Base-by-base conservation (phyloP, 257 asterid genomes). In the Striga asiatica region DNA sequence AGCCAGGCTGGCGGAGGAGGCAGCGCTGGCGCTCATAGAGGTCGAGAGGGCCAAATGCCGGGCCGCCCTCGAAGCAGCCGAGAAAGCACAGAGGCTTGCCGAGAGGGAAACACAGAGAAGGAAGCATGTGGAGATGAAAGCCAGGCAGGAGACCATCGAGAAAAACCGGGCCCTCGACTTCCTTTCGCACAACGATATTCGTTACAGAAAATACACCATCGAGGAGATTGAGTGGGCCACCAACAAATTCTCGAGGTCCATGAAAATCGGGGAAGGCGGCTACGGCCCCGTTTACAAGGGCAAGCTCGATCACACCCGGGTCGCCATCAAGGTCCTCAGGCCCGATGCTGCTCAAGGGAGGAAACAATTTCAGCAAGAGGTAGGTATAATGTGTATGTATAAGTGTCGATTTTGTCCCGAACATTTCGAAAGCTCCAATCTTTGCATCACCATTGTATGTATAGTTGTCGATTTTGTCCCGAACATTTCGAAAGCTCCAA, bases 361-460 rank as follows among this genome's bases (percentile, higher is more conserved):
- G 68, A 76, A 68, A 61, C 94, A 83, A 45, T 83, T 83, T 82
- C 86, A 78, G 52, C 89, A 80, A 78, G 94, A 83, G 86, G 94
- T 80, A 56, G 4, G 4, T 38, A 12, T 38, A n/a, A 13, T 13
- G n/a, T n/a, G n/a, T n/a, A n/a, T n/a, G n/a, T n/a, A n/a, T n/a
- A n/a, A n/a, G n/a, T n/a, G n/a, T n/a, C n/a, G n/a, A n/a, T n/a
- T n/a, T n/a, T n/a, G n/a, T 38, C 10, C 39, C 10, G 8, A 14
- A 12, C 43, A 2, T 13, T 9, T 34, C 12, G 10, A 9, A 9
- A 16, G n/a, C 10, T 12, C 42, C 42, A n/a, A 16, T 35, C 14
- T 16, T 35, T 9, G n/a, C 42, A 35, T 35, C 14, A n/a, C n/a
- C 42, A 35, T 35, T 6, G 5, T 35, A 6, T 35, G 12, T 35